Evolutionary conservation across 1,284 basidiomycete species (phyloP), one percentile per base, ranked within the genome.

Genomic region (Coniferiporia weirii): DNA sequence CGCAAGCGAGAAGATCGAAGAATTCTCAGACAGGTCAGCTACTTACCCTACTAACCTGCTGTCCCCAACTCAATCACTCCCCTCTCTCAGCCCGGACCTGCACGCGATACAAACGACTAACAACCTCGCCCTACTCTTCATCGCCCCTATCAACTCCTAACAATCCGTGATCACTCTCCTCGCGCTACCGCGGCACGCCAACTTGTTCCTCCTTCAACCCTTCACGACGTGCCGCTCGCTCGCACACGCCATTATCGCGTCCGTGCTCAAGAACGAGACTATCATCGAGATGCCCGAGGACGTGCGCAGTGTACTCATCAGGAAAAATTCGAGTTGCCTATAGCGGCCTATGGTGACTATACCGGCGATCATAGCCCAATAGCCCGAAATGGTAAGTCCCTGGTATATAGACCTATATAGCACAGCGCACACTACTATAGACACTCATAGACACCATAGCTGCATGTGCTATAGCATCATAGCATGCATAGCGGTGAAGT

Each of bases 221-320:
- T 96, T 91, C 75, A 83, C 89, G 0, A 95, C 93, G 0, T 83
- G 95, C 3, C 85, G 92, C 1, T 87, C 92, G 6, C 91, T 98
- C 52, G 91, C 93, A 0, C 93, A 96, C 69, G 92, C 93, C 0
- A 85, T 97, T 59, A 87, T 97, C 43, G 92, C 92, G 2, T 93
- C 90, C 3, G 89, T 97, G 0, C 80, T 98, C 56, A 96, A 95
- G 77, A 97, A 96, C 69, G 93, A 95, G 71, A 97, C 95, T 0
- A 78, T 93, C 47, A 89, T 98, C 62, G 94, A 95, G 68, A 83
- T 86, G 0, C 89, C 91, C 0, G 91, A 94, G 62, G 95, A 98
- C 64, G 94, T 96, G 9, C 84, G 91, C 61, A 94, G 94, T 8
- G 89, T 98, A 27, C 5, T 27, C 27, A 27, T 27, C 27, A 27